phyloP scores from a whole-genome alignment of 2,329 filamentous ascomycete species.

The Cytospora leucostoma region DNA sequence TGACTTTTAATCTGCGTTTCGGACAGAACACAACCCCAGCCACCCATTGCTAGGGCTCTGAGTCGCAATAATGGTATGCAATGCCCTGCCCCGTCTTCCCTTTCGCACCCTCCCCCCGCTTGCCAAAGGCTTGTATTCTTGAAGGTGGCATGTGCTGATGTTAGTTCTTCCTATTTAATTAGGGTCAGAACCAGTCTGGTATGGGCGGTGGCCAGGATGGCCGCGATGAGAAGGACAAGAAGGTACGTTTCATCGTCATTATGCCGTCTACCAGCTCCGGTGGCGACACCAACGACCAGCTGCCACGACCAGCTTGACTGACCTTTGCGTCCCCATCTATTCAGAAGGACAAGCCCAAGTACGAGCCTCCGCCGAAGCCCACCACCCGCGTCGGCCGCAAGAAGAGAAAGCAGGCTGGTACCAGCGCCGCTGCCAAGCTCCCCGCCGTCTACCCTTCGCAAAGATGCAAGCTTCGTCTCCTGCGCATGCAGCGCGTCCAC shows the following conservation, averaged over 20 bases:
- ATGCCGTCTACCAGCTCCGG: conserved; percentile 6
- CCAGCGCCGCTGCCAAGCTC: conserved; percentile 92
- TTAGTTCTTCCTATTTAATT: conserved; percentile 29
- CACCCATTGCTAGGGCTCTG: conserved; percentile 2
- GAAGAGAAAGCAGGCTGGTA: conserved; percentile 95
- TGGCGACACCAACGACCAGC: conserved; percentile 18
- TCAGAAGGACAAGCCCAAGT: conserved; percentile 99
- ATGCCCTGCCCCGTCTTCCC: neutral
- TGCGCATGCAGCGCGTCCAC: conserved; percentile 98
- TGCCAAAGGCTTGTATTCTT: neutral
- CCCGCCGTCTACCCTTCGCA: conserved; percentile 93
- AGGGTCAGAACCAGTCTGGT: conserved; percentile 87
- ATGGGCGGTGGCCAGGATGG: conserved; percentile 75
- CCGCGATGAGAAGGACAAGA: conserved; percentile 89
- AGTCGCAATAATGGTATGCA: conserved; percentile 34
- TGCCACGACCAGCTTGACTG: conserved; percentile 23
- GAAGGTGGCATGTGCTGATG: neutral
- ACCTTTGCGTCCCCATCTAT: conserved; percentile 25
- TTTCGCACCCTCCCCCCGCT: no score
- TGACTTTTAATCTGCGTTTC: neutral
- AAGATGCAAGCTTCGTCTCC: conserved; percentile 93
- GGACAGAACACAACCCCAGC: neutral
- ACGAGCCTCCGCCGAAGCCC: conserved; percentile 94
- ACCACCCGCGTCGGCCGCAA: conserved; percentile 96
- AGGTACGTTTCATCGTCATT: conserved; percentile 55